A percentile compares a stretch with the other conserved stretches of the same genome.
Conservation (phyloP, 208 protist species). For the Trypanosoma platydactyli region DNA sequence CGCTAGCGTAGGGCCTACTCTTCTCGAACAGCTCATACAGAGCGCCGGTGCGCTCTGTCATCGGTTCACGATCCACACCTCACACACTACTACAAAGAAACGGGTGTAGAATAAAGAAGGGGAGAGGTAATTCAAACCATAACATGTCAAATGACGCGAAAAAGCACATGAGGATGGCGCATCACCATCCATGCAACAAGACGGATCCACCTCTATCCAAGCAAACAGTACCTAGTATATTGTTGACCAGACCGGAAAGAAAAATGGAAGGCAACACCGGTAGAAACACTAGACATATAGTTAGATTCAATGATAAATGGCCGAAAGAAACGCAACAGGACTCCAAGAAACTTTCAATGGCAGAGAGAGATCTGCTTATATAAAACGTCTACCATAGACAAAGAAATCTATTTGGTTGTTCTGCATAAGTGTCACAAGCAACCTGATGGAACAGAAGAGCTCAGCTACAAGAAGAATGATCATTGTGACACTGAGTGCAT, state of each 20-base stretch:
- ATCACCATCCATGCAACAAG: too few species aligned
- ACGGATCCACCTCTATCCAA: too few species aligned
- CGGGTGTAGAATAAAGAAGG: background rate
- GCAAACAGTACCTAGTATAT: too few species aligned
- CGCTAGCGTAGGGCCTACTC: slow-evolving; percentile 16
- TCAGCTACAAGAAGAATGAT: slow-evolving; percentile 54
- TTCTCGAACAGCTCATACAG: slow-evolving; percentile 36
- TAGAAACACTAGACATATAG: background rate
- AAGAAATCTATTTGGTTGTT: slow-evolving; percentile 81
- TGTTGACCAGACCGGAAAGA: too few species aligned
- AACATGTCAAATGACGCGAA: too few species aligned
- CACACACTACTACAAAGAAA: background rate
- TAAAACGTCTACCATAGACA: slow-evolving; percentile 32
- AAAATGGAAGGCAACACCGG: background rate
- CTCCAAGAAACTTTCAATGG: background rate
- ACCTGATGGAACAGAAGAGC: slow-evolving; percentile 29
- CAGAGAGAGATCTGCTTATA: background rate
- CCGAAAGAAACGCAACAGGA: background rate
- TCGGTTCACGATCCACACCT: too few species aligned
- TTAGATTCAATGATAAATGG: slow-evolving; percentile 2
- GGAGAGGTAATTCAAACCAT: background rate
- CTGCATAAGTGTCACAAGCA: slow-evolving; percentile 42
- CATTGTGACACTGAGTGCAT: slow-evolving; percentile 56
- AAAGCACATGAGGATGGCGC: too few species aligned
- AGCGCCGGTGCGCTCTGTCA: slow-evolving; percentile 21